These are phyloP conservation scores for Penicillium diatomitis DNA, from an alignment of 495 filamentous ascomycete species.

Conservation along the genomic window DNA sequence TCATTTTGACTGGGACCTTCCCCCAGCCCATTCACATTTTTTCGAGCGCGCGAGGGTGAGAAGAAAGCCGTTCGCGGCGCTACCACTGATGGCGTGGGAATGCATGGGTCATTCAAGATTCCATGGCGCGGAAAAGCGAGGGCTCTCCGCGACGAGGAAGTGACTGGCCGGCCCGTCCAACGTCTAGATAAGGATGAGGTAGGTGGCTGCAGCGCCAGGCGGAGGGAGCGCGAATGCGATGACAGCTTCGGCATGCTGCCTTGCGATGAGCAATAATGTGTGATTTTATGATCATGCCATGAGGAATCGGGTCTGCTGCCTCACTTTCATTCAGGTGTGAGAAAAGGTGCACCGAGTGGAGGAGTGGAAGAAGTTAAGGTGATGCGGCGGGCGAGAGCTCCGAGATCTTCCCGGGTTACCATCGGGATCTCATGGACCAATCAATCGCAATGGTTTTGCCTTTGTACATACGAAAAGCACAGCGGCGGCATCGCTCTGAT, in stretches of 20 bases:
- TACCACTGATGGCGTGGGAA: conserved; percentile 12
- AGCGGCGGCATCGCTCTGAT: background rate
- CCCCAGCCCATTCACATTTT: conserved; percentile 10
- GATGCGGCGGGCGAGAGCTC: conserved; percentile 2
- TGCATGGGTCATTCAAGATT: conserved; percentile 23
- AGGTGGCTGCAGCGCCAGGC: conserved; percentile 3
- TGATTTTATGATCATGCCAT: conserved; percentile 12
- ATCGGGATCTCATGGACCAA: background rate
- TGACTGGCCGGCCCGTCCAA: conserved; percentile 13
- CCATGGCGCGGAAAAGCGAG: conserved; percentile 26
- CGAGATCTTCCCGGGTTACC: conserved; percentile 3
- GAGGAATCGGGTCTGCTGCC: background rate
- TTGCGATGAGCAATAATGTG: conserved; percentile 1
- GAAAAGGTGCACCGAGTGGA: background rate
- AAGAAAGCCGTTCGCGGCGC: conserved; percentile 15
- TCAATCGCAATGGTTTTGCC: conserved; percentile 12
- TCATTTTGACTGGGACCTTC: conserved; percentile 15
- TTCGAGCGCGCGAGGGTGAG: conserved; percentile 11
- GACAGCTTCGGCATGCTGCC: conserved; percentile 31
- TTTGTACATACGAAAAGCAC: conserved; percentile 14
- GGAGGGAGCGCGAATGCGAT: conserved; percentile 7
- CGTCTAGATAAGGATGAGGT: background rate
- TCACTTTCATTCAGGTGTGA: background rate
- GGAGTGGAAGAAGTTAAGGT: conserved; percentile 1
- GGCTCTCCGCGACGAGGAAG: conserved; percentile 16